Base-by-base conservation (phyloP, 192 early-diverging fungal genomes). In the Spizellomyces punctatus region DNA sequence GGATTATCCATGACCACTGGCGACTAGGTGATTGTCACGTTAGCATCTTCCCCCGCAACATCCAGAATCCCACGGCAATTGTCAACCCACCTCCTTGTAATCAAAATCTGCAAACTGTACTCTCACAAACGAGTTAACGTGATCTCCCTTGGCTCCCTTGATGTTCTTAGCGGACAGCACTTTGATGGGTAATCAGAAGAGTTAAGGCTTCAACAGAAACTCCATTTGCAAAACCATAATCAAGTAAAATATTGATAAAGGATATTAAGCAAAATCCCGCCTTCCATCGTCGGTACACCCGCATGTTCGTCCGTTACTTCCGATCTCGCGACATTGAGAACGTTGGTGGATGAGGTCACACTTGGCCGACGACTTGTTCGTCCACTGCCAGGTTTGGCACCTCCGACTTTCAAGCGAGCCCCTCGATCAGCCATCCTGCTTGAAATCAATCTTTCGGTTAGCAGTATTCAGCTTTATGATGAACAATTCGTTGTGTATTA, bases 71-170 rank as follows among this genome's bases (percentile, higher is more conserved):
- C 27, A 19, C 8, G 12, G 50, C 10, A 5, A 5, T 2, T 67
- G 9, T 16, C 14, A 46, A 65, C 63, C 19, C 61, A 62, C 68
- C 16, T 63, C 68, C 19, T 19, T 70, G 36, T 57, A 84, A 47
- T 88, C 85, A 73, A 86, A 88, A 61, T 88, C 87, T 5, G 82
- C 79, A 59, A 88, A 70, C 69, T 88, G 87, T 43, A 87, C 80
- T 46, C 80, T 21, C 6, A 88, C 73, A 71, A 85, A 85, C 9
- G 82, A 81, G 58, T 69, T 82, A 48, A 86, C 76, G 41, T 76
- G 68, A 10, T 85, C 87, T 27, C 85, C 83, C 65, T 87, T 87
- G 5, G 75, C 74, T 10, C 87, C 87, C 42, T 76, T 69, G 63
- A 85, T 76, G 64, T 82, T 84, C 10, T 52, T 55, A 6, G 79